Evolutionary conservation across 306 rosid species (phyloP).

Genomic region (Lathyrus aphaca): DNA sequence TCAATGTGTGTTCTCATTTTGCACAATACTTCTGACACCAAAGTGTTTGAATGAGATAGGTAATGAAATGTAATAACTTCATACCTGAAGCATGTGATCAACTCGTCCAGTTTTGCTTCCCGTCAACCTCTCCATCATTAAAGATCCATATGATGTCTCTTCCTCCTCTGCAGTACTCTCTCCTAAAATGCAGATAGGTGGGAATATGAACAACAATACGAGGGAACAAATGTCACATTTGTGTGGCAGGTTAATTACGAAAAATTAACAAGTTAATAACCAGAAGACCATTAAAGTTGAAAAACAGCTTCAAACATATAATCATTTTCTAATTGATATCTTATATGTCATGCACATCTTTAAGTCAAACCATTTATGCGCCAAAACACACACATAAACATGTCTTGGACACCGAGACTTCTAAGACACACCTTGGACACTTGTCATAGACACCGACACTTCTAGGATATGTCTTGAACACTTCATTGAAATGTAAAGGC

Average conservation of each 20-base stretch:
- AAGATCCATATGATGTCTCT: constrained; percentile 74
- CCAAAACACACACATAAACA: not conserved
- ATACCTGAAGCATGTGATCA: constrained; percentile 95
- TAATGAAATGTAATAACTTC: constrained; percentile 30
- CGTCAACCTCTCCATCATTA: constrained; percentile 83
- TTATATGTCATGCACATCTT: constrained; percentile 6
- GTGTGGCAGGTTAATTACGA: constrained; percentile 27
- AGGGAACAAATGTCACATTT: constrained; percentile 22
- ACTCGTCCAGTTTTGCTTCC: constrained; percentile 80
- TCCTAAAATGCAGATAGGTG: constrained; percentile 42
- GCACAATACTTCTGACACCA: constrained; percentile 29
- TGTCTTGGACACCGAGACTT: not conserved
- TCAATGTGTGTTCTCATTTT: constrained; percentile 10
- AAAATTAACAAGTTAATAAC: constrained; percentile 22
- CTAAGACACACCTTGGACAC: no score
- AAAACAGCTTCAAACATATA: constrained; percentile 30
- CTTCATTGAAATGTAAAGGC: not conserved
- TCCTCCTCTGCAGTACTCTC: constrained; percentile 65
- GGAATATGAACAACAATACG: constrained; percentile 16
- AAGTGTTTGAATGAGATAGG: constrained; percentile 24
- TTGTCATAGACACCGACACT: not conserved
- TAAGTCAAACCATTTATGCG: constrained; percentile 15
- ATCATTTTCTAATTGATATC: constrained; percentile 21
- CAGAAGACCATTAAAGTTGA: constrained; percentile 13
- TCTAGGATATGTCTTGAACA: not conserved